phyloP scores from a whole-genome alignment of 306 rosid genomes.

The Astragalus membranaceus region DNA sequence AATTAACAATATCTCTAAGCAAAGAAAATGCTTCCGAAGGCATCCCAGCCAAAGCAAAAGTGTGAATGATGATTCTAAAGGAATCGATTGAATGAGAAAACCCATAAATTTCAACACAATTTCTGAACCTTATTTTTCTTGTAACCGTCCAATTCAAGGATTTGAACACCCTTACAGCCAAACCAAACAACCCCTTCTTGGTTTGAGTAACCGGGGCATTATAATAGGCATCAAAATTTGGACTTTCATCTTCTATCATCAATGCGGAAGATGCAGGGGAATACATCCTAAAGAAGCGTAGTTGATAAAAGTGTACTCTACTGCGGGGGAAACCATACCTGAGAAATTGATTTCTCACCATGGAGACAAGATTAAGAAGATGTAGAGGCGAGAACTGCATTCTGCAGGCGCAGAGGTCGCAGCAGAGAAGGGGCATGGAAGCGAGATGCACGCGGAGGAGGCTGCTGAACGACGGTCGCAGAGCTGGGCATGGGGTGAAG shows the following conservation, averaged over 20 bases:
- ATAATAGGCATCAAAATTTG: background rate
- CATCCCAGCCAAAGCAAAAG: constrained; percentile 47
- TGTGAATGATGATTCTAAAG: constrained; percentile 43
- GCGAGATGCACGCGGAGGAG: too few species aligned
- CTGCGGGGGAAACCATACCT: background rate
- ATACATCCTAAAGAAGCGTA: constrained; percentile 20
- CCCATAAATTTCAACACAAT: background rate
- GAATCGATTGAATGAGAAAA: constrained; percentile 24
- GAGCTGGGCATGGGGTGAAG: too few species aligned
- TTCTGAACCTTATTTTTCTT: constrained; percentile 35
- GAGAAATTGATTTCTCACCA: too few species aligned
- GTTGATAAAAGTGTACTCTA: background rate
- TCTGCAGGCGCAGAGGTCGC: too few species aligned
- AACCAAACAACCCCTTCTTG: constrained; percentile 20
- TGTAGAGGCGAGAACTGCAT: too few species aligned
- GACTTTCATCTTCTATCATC: constrained; percentile 39
- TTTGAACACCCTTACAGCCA: constrained; percentile 41
- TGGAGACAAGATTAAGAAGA: too few species aligned
- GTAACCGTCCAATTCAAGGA: constrained; percentile 47
- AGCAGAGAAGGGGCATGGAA: too few species aligned
- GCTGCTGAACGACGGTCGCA: too few species aligned
- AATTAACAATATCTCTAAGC: constrained; percentile 35
- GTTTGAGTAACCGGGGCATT: background rate
- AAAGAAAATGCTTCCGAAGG: constrained; percentile 39
- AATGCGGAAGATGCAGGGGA: constrained; percentile 29